These are phyloP conservation scores for Geopyxis carbonaria DNA, from an alignment of 495 filamentous ascomycete species.

Conservation along the genomic window DNA sequence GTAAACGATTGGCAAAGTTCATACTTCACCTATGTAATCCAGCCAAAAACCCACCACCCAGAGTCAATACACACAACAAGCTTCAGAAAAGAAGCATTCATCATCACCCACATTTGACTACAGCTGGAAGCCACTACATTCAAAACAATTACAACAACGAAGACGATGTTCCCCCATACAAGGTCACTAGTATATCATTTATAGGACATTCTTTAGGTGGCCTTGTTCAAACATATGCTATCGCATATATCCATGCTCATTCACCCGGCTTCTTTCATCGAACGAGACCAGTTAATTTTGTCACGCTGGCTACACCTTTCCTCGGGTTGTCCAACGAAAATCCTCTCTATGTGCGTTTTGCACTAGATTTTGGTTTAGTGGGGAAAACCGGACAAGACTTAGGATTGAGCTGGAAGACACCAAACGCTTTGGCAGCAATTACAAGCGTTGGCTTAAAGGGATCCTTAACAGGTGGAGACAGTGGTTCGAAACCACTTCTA, in stretches of 20 bases:
- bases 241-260: constrained; percentile 95
- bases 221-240: constrained; percentile 80
- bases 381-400: constrained; percentile 89
- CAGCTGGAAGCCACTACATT: neutral
- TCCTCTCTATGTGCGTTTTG: constrained; percentile 90
- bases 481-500: constrained; percentile 57
- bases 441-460: constrained; percentile 12
- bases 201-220: constrained; percentile 87
- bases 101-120: constrained; percentile 18
- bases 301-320: constrained; percentile 78
- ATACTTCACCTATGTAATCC: constrained; percentile 80
- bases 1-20: constrained; percentile 85
- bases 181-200: constrained; percentile 89
- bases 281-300: constrained; percentile 83
- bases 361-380: constrained; percentile 86
- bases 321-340: constrained; percentile 94
- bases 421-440: constrained; percentile 23
- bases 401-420: constrained; percentile 82
- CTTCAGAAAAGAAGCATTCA: constrained; percentile 18
- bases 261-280: constrained; percentile 77
- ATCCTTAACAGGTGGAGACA: neutral
- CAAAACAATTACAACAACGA: neutral
- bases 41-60: constrained; percentile 66
- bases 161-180: constrained; percentile 46
- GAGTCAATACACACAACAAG: constrained; percentile 29